A percentile compares a stretch with the other conserved stretches of the same genome.
Evolutionary conservation across 257 asterid genomes (phyloP).

Genomic region (Linderniella brevidens): DNA sequence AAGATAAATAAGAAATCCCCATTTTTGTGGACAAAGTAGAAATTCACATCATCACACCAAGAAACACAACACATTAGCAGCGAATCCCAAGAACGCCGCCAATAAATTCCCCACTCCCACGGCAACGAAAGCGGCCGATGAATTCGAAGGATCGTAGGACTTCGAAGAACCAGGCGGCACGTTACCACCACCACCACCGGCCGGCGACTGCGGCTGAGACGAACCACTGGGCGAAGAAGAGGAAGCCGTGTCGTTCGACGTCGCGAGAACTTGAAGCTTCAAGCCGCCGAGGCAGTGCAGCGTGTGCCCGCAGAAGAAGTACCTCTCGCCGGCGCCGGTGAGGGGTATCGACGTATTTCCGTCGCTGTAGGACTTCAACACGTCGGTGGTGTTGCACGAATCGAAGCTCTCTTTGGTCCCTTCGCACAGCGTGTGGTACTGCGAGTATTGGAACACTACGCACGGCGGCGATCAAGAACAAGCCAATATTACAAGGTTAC

Average conservation of each 20-base stretch:
- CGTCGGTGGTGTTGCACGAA: conserved; percentile 55
- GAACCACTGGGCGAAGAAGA: conserved; percentile 9
- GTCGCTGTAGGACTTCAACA: conserved; percentile 40
- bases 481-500: background rate
- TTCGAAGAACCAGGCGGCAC: conserved; percentile 44
- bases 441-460: conserved; percentile 58
- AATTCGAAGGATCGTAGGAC: conserved; percentile 23
- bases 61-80: no score
- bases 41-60: no score
- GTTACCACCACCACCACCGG: conserved; percentile 6
- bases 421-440: conserved; percentile 44
- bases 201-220: conserved; percentile 20
- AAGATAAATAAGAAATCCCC: no score
- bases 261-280: conserved; percentile 45
- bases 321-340: conserved; percentile 38
- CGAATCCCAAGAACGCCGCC: no score
- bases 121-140: conserved; percentile 1
- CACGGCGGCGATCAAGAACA: background rate
- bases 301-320: conserved; percentile 48
- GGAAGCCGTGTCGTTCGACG: no score
- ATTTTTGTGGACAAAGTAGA: no score
- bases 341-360: conserved; percentile 46
- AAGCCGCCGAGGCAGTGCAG: conserved; percentile 70
- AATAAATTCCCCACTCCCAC: no score
- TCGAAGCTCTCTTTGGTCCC: conserved; percentile 27